Percentiles rank a stretch among this genome's conserved stretches.
phyloP scores from a whole-genome alignment of 1,284 basidiomycete species.

The Puccinia polysora region DNA sequence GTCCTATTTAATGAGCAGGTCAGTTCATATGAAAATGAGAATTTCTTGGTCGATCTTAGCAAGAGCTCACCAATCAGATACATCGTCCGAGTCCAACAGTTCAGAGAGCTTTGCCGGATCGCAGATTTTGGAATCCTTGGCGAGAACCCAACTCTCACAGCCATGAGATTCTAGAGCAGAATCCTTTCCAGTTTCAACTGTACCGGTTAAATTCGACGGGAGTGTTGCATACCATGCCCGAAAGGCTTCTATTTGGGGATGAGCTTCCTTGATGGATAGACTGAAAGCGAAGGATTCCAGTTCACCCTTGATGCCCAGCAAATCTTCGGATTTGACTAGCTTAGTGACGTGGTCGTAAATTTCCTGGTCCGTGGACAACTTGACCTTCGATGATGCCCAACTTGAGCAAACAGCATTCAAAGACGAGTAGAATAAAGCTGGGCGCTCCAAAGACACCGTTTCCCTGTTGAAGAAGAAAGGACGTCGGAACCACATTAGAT shows the following conservation, averaged over 20 bases:
- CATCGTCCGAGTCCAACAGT: neutral
- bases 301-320: conserved; percentile 27
- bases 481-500: neutral
- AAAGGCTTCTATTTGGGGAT: conserved; percentile 41
- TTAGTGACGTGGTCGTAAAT: conserved; percentile 23
- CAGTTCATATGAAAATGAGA: too few species aligned
- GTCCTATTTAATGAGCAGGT: conserved; percentile 2
- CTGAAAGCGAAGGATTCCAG: conserved; percentile 34
- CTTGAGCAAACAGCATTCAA: conserved; percentile 21
- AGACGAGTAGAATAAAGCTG: conserved; percentile 22
- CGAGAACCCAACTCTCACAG: conserved; percentile 34
- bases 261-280: conserved; percentile 41
- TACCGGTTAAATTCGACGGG: conserved; percentile 1
- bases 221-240: conserved; percentile 38
- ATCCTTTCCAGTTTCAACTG: neutral
- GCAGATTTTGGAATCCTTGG: conserved; percentile 10
- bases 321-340: neutral
- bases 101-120: conserved; percentile 1
- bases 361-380: conserved; percentile 21
- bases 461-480: conserved; percentile 28
- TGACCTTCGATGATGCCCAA: conserved; percentile 1
- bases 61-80: conserved; percentile 5
- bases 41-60: neutral
- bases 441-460: conserved; percentile 36
- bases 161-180: neutral